Base-by-base conservation (phyloP, 345 rosid species). In the Syzygium aqueum region DNA sequence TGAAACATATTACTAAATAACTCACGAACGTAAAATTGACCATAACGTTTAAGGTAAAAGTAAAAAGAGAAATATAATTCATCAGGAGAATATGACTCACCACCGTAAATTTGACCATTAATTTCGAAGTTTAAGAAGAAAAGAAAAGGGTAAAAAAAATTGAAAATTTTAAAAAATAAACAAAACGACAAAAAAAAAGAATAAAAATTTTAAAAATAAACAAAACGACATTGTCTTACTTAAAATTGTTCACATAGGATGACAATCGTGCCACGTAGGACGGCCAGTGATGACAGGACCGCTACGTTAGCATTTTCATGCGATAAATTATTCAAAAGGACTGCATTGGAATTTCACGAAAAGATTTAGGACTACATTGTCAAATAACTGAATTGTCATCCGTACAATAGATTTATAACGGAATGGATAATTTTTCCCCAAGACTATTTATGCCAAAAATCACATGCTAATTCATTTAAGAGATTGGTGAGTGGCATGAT, bases 231-330 rank as follows among this genome's bases (percentile, higher is more conserved):
- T 22, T 5, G 23, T 56, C 21, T 56, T 56, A 56, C 0, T 0
- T 21, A 56, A 56, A 1, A 56, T 56, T 56, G 8, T 56, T 0
- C n/a, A 56, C 5, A 0, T 22, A 8, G 22, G 61, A 8, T 11
- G 4, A 0, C 0, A 0, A 2, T 56, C 5, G 4, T 56, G 9
- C 4, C 27, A 22, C 59, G 9, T 22, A 56, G 1, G 3, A 57
- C 0, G 16, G 16, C 11, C 0, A 0, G 7, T 59, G 65, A 11
- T 25, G 12, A 25, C 28, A 1, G 46, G 1, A 5, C 3, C 0
- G 0, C n/a, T 7, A 59, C 6, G 0, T 59, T 28, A 27, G 3
- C 3, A 59, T 25, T 59, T 59, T 59, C 5, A 56, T 6, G 5
- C 5, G 37, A 56, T 22, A 56, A 22, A 22, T 56, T 56, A 22